These are phyloP conservation scores for Aspergillus alliaceus DNA, from an alignment of 2,329 filamentous ascomycete species.

Conservation along the genomic window DNA sequence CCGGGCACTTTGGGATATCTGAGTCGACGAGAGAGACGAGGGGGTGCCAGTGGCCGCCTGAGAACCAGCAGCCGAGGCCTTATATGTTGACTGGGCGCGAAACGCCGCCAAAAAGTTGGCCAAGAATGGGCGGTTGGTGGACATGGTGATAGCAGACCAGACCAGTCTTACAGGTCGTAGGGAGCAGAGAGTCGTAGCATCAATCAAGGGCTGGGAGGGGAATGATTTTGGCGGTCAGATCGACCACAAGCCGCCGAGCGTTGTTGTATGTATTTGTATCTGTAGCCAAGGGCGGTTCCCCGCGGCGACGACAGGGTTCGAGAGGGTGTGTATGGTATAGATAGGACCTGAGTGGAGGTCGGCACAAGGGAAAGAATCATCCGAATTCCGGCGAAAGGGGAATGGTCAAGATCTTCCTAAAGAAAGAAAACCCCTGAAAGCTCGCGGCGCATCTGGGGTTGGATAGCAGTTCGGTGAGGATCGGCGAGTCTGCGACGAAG, in stretches of 20 bases:
- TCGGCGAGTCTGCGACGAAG: not conserved
- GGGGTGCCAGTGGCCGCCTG: constrained; percentile 34
- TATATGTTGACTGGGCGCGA: constrained; percentile 62
- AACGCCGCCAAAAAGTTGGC: constrained; percentile 68
- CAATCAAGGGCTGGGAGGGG: not conserved
- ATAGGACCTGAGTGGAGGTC: not conserved
- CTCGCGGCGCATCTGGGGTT: not conserved
- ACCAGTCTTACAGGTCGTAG: not conserved
- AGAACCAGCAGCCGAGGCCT: constrained; percentile 47
- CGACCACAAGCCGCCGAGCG: not conserved
- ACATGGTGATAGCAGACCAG: constrained; percentile 54
- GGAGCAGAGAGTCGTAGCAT: not conserved
- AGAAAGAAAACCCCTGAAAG: not conserved
- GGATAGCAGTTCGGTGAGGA: not conserved
- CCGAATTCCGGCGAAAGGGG: not conserved
- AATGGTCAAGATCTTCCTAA: not conserved
- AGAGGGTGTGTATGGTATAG: not conserved
- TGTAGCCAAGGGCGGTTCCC: not conserved
- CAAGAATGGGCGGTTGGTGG: constrained; percentile 66
- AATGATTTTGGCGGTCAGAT: not conserved
- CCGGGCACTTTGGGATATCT: constrained; percentile 43
- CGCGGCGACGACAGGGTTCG: not conserved
- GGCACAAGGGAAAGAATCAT: not conserved
- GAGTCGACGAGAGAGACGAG: constrained; percentile 41
- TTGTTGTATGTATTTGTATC: not conserved